Conservation (phyloP, 2,329 filamentous ascomycete species). For the Xylariaceae sp. region DNA sequence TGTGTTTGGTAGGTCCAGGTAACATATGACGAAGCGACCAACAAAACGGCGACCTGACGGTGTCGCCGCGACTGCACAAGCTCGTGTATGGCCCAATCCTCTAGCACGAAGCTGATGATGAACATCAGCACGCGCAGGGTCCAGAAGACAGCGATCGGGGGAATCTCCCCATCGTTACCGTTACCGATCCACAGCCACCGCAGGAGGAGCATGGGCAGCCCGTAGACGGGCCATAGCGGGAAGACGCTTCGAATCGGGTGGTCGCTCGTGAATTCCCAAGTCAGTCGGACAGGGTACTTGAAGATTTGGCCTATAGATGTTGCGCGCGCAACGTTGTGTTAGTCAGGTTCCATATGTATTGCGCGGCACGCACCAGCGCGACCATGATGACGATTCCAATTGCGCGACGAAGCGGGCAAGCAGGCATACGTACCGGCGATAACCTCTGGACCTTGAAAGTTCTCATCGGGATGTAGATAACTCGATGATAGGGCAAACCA, state of each 20-base stretch:
- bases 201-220: constrained; percentile 88
- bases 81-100: constrained; percentile 97
- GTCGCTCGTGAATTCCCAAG: constrained; percentile 94
- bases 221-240: constrained; percentile 94
- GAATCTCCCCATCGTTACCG: constrained; percentile 75
- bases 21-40: constrained; percentile 95
- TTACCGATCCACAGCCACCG: constrained; percentile 92
- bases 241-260: constrained; percentile 94
- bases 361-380: constrained; percentile 3
- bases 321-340: constrained; percentile 21
- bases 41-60: constrained; percentile 75
- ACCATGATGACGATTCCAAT: too few relatives aligned
- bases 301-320: constrained; percentile 79
- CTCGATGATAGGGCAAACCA: constrained; percentile 95
- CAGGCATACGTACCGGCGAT: constrained; percentile 76
- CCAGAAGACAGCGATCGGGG: constrained; percentile 90
- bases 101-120: constrained; percentile 90
- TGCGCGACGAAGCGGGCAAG: background rate
- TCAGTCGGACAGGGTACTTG: constrained; percentile 84
- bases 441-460: constrained; percentile 97
- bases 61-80: constrained; percentile 77
- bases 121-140: constrained; percentile 91
- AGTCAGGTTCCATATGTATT: constrained; percentile 6
- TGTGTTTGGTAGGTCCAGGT: constrained; percentile 99
- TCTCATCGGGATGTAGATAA: constrained; percentile 98